Base-by-base conservation (phyloP, 2,329 filamentous ascomycete species). In the Neonectria punicea region DNA sequence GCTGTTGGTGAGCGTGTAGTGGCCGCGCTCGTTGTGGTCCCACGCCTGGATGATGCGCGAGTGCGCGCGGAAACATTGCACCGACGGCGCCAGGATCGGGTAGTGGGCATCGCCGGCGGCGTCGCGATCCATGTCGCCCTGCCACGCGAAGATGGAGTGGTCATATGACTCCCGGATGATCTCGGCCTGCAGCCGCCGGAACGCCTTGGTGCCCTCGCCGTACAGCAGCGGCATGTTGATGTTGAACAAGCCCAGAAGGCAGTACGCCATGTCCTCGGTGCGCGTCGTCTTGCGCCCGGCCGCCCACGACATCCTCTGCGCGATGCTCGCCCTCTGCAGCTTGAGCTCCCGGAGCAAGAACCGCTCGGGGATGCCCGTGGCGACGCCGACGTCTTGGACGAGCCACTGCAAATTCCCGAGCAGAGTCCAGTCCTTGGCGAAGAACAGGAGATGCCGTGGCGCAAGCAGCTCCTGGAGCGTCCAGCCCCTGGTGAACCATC, bases 161-260 rank as follows among this genome's bases (percentile, higher is more conserved):
- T 73, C 70, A 43, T 74, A 66, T 5, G 61, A 67, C 14, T 68
- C 57, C n/a, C 67, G 66, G 8, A 74, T 55, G 11, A 74, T 72
- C 43, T 74, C 72, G 25, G 73, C 72, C 30, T 75, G 73, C 22
- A 74, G 61, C 10, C 72, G 66, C 22, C 69, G 53, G 30, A 75
- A 75, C 0, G 72, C 71, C 30, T 57, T 67, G 2, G 66, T 57
- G 1, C 72, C 72, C 36, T 73, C 70, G 11, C 68, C 70, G 54
- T 72, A 73, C 10, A 72, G 53, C 61, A 72, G 63, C 8, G 70
- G 63, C 70, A 72, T 73, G 58, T 63, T 70, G 39, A 73, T 65
- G 10, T 66, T 55, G 57, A 73, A 72, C 3, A 73, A 46, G 7
- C 70, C 68, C 22, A 73, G 50, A 9, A 73, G 63, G 34, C 70